Evolutionary conservation across 2,329 filamentous ascomycete species (phyloP), one percentile per base, ranked within the genome.

Genomic region (Pyricularia pennisetigena): DNA sequence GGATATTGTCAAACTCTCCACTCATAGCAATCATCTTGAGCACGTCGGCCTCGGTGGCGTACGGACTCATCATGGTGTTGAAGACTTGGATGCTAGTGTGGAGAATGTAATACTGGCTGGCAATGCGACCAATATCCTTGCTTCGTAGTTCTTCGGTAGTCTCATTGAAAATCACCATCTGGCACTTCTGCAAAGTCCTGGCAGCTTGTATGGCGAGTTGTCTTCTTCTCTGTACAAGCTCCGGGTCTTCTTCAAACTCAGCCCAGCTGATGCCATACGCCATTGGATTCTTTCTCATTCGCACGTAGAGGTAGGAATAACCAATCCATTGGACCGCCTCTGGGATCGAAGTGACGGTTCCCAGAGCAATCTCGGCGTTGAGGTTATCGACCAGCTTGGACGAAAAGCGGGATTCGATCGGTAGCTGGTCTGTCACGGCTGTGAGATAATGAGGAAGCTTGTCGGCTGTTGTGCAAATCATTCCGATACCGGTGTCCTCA

Each of bases 151-250:
- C 94, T 72, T 97, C 94, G 0, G 94, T 99, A 23, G 84, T 87
- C 75, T 98, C 95, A 72, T 99, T 97, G 82, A 94, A 99, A 68
- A 99, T 95, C 74, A 99, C 95, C 96, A 99, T 99, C 79, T 99
- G 95, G 73, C 92, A 97, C 75, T 94, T 86, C 75, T 97, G 94
- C 62, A 99, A 81, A 5, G 92, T 91, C 62, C 89, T 85, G 0
- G 95, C 95, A 28, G 95, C 95, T 73, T 97, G 90, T 63, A 97
- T 93, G 68, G 95, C 90, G 67, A 99, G 82, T 71, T 95, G 89
- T 3, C 94, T 88, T 67, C 95, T 88, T 72, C 94, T 86, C 74
- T 95, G 90, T 1, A 97, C 93, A 29, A 99, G 85, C 69, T 88
- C 89, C 0, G 93, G 94, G 74, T 99, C 95, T 72, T 98, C 91